Percentiles rank a stretch among this genome's conserved stretches.
These are phyloP conservation scores for Pichia sp. DNA, from an alignment of 1,139 yeast species.

Conservation along the genomic window DNA sequence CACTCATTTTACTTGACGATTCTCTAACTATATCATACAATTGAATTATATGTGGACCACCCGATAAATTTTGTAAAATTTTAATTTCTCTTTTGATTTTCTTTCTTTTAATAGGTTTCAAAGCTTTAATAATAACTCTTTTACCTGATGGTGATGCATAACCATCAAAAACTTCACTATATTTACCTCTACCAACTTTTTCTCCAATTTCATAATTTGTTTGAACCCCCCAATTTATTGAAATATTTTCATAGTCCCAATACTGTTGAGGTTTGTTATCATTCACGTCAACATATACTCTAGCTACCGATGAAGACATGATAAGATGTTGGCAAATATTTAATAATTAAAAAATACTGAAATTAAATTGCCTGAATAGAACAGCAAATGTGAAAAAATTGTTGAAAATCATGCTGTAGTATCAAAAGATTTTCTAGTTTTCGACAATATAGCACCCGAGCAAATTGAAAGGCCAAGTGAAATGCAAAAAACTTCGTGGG, in stretches of 20 bases:
- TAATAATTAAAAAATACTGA: neutral
- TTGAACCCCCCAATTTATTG: slow-evolving; percentile 66
- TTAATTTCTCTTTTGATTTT: slow-evolving; percentile 73
- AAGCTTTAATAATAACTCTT: slow-evolving; percentile 63
- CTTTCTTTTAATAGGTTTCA: slow-evolving; percentile 75
- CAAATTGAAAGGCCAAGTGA: neutral
- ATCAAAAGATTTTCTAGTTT: neutral
- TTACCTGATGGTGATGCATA: slow-evolving; percentile 26
- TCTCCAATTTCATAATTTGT: slow-evolving; percentile 61
- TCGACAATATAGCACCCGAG: neutral
- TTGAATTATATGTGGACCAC: slow-evolving; percentile 68
- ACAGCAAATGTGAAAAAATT: neutral
- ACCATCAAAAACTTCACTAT: slow-evolving; percentile 74
- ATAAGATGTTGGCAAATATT: neutral
- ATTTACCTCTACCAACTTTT: slow-evolving; percentile 75
- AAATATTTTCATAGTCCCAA: slow-evolving; percentile 74
- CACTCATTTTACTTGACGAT: slow-evolving; percentile 65
- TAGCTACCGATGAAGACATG: slow-evolving; percentile 30
- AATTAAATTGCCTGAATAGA: neutral
- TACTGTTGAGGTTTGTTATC: slow-evolving; percentile 57
- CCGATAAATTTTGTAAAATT: slow-evolving; percentile 65
- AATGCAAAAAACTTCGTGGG: neutral
- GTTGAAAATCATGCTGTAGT: neutral
- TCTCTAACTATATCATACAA: slow-evolving; percentile 72
- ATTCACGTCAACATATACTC: slow-evolving; percentile 66